These are phyloP conservation scores for Aquanectria penicillioides DNA, from an alignment of 2,329 filamentous ascomycete genomes.

Conservation along the genomic window DNA sequence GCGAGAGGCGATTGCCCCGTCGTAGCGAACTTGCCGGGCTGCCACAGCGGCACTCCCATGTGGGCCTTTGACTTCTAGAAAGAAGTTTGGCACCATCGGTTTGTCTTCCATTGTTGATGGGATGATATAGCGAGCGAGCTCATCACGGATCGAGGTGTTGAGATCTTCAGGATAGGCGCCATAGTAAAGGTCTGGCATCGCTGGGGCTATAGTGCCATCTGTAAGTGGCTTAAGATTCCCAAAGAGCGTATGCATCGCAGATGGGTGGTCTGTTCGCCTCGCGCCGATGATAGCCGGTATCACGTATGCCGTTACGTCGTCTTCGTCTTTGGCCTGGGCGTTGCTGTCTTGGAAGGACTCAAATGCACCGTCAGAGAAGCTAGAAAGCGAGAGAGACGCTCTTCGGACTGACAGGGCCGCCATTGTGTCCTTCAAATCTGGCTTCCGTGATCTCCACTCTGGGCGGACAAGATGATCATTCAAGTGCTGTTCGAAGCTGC, in stretches of 20 bases:
- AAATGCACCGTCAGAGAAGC: constrained; percentile 44
- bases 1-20: constrained; percentile 50
- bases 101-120: constrained; percentile 43
- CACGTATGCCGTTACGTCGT: constrained; percentile 44
- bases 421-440: constrained; percentile 46
- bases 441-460: constrained; percentile 37
- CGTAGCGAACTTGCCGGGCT: constrained; percentile 47
- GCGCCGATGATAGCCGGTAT: constrained; percentile 46
- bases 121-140: constrained; percentile 42
- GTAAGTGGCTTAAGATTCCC: constrained; percentile 49
- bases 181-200: constrained; percentile 47
- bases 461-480: constrained; percentile 47
- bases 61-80: constrained; percentile 52
- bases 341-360: constrained; percentile 42
- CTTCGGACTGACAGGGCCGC: constrained; percentile 40
- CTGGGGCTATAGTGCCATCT: constrained; percentile 39
- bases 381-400: constrained; percentile 49
- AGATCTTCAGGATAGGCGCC: constrained; percentile 42
- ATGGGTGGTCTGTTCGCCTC: constrained; percentile 8
- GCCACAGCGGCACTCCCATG: constrained; percentile 43
- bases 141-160: constrained; percentile 31
- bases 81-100: constrained; percentile 53
- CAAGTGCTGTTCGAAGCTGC: constrained; percentile 49
- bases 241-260: constrained; percentile 41
- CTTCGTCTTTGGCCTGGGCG: constrained; percentile 45